Percentiles rank a stretch among this genome's conserved stretches.
These are phyloP conservation scores for Herpetospermum pedunculosum DNA, from an alignment of 306 rosid species.

Conservation along the genomic window DNA sequence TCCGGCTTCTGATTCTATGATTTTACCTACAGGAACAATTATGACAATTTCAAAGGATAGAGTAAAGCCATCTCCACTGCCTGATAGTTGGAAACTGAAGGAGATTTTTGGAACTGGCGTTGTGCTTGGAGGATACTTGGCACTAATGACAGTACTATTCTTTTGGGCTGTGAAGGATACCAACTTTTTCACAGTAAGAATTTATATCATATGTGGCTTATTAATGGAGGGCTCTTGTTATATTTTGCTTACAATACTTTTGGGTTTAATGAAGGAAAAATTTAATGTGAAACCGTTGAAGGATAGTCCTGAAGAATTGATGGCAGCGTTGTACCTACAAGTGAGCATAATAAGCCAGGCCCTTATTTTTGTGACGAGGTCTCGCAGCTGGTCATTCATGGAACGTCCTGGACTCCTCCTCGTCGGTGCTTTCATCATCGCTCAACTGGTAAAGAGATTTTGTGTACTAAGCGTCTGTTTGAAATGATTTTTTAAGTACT, in stretches of 20 bases:
- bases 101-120: conserved; percentile 96
- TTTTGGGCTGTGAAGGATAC: conserved; percentile 74
- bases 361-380: conserved; percentile 85
- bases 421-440: conserved; percentile 63
- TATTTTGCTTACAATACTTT: not conserved
- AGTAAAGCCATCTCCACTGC: conserved; percentile 94
- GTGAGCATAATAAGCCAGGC: conserved; percentile 98
- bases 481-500: no score
- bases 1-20: conserved; percentile 11
- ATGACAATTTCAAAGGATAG: conserved; percentile 98
- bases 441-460: conserved; percentile 64
- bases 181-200: conserved; percentile 65
- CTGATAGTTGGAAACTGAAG: conserved; percentile 91
- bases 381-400: conserved; percentile 86
- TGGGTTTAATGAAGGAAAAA: conserved; percentile 37
- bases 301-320: conserved; percentile 30
- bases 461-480: not conserved
- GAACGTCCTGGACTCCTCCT: conserved; percentile 97
- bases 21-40: conserved; percentile 54
- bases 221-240: not conserved
- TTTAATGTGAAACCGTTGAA: conserved; percentile 43
- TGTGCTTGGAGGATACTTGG: conserved; percentile 93
- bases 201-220: not conserved
- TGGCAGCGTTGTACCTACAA: conserved; percentile 97
- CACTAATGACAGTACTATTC: conserved; percentile 86